Conservation (phyloP, 2,329 filamentous ascomycete genomes). For the Colletotrichum chlorophyti region DNA sequence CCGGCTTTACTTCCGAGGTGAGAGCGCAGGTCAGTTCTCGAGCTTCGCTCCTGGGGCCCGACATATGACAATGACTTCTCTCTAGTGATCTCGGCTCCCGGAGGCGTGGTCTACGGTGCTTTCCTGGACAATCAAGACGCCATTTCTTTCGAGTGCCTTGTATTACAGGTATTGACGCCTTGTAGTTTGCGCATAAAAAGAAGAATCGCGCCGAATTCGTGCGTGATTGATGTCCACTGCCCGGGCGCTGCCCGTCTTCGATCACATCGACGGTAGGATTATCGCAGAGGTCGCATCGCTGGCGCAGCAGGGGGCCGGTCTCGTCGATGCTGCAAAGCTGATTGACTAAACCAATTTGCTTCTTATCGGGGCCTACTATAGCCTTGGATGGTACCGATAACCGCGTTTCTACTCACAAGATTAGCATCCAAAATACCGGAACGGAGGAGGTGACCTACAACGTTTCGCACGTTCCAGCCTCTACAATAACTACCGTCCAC, state of each 20-base stretch:
- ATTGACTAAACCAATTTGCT: conserved; percentile 24
- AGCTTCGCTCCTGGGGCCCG: conserved; percentile 32
- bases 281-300: conserved; percentile 10
- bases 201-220: conserved; percentile 26
- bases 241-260: conserved; percentile 21
- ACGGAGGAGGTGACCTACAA: conserved; percentile 20
- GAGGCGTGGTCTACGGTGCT: conserved; percentile 31
- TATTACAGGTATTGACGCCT: conserved; percentile 31
- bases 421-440: conserved; percentile 27
- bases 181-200: conserved; percentile 29
- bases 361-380: conserved; percentile 24
- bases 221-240: conserved; percentile 24
- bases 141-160: conserved; percentile 31
- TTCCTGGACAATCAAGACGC: conserved; percentile 26
- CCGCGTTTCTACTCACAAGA: conserved; percentile 25
- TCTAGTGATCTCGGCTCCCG: conserved; percentile 29
- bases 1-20: conserved; percentile 4
- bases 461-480: conserved; percentile 23
- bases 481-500: conserved; percentile 19
- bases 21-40: conserved; percentile 28
- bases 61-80: conserved; percentile 33
- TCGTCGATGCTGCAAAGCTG: conserved; percentile 28
- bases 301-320: conserved; percentile 32
- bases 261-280: not conserved
- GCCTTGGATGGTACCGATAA: conserved; percentile 31